Conservation (phyloP, 2,329 filamentous ascomycete species). For the Ophiosphaerella korrae region DNA sequence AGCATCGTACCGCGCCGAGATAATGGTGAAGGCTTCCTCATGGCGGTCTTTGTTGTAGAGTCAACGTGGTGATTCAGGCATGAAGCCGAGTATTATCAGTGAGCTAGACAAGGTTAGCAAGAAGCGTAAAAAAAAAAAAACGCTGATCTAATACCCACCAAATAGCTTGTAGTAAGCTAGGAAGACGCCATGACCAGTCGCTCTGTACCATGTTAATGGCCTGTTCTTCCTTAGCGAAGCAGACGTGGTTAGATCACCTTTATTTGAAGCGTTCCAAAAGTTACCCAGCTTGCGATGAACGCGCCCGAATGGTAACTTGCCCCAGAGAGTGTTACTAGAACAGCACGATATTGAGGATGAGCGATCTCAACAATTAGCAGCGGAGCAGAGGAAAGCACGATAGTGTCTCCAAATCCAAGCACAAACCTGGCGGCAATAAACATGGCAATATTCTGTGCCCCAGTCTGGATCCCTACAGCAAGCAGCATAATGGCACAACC, state of each 20-base stretch:
- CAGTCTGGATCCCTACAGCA: conserved; percentile 30
- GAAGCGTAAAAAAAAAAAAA: conserved; percentile 47
- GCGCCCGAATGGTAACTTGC: conserved; percentile 47
- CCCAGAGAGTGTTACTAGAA: conserved; percentile 36
- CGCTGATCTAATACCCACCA: conserved; percentile 52
- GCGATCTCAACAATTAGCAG: conserved; percentile 53
- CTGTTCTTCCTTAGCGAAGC: background rate
- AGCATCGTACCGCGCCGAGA: conserved; percentile 26
- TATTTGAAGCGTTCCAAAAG: conserved; percentile 16
- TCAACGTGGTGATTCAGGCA: conserved; percentile 67
- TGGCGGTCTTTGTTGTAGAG: conserved; percentile 59
- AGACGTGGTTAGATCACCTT: background rate
- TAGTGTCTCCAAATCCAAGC: conserved; percentile 33
- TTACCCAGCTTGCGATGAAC: conserved; percentile 41
- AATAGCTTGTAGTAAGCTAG: conserved; percentile 56
- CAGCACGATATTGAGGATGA: conserved; percentile 41
- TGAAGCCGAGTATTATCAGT: conserved; percentile 48
- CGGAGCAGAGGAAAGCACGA: conserved; percentile 30
- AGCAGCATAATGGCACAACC: conserved; percentile 36
- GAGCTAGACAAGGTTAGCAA: conserved; percentile 51
- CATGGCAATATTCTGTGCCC: conserved; percentile 34
- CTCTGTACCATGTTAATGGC: conserved; percentile 26
- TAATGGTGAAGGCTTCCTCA: conserved; percentile 57
- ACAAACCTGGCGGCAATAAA: conserved; percentile 35
- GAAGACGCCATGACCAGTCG: conserved; percentile 57